Evolutionary conservation across 2,329 filamentous ascomycete genomes (phyloP), one percentile per base, ranked within the genome.

Genomic region (Gliomastix tumulicola): DNA sequence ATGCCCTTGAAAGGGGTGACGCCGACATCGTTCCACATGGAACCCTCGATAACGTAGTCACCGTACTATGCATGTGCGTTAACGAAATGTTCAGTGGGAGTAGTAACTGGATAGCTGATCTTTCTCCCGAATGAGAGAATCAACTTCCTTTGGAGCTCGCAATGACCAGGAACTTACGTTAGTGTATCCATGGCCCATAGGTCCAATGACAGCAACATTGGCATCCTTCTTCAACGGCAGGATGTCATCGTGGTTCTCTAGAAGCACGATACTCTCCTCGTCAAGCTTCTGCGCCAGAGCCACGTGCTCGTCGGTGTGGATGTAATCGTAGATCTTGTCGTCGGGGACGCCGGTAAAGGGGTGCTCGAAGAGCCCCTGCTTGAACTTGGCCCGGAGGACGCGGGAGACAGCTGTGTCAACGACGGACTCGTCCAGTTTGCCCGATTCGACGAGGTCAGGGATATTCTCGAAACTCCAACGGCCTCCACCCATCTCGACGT

Each of bases 401-500:
- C 83, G 66, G 5, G 75, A 66, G 3, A 87, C 82, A 5, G 83
- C 82, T 8, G 63, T 71, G 53, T 87, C 69, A n/a, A 87, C 74
- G 19, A 72, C 49, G 6, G 69, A 59, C 20, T 76, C 64, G 30
- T 76, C 66, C 3, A 88, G 59, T 38, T 73, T 76, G 1, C 80
- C 79, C 2, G 71, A 66, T 37, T 74, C 59, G 13, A 87, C 67
- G 34, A 87, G 67, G 20, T 74, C 64, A 6, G 82, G 79, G 35
- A 88, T 85, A 23, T 68, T 72, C 44, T 77, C 68, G 50, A 78
- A 82, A 51, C 79, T 86, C 63, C 76, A 87, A 16, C 77, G 81
- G 16, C 84, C 83, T 27, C 83, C 82, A 11, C 83, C 83, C 83
- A 87, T 87, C 49, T 88, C 84, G 11, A 83, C 70, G 46, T 87